Conservation (phyloP, 331 rosid genomes). For the Telfairia occidentalis region DNA sequence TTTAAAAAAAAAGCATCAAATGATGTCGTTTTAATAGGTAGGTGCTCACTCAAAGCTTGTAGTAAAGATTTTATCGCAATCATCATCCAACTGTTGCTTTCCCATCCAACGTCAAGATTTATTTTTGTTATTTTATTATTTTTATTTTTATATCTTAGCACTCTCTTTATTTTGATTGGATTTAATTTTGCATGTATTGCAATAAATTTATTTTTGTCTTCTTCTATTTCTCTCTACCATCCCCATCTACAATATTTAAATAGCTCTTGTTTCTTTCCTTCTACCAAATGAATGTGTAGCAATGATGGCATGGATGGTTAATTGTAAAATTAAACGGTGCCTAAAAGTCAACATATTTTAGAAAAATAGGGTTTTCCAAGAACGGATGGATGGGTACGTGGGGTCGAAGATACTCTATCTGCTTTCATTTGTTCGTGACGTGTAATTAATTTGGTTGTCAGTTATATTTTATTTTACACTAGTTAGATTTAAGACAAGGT, state of each 20-base stretch:
- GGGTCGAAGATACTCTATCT: neutral
- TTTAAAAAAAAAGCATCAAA: neutral
- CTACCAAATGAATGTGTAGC: neutral
- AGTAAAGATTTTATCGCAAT: neutral
- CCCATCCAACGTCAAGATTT: neutral
- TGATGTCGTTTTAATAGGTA: constrained; percentile 11
- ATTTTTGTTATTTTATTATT: neutral
- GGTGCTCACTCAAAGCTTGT: neutral
- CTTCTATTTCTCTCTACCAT: too few relatives aligned
- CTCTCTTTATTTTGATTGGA: too few relatives aligned
- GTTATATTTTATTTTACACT: too few relatives aligned
- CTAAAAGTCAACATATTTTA: neutral
- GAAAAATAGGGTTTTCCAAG: neutral
- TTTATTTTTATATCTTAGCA: too few relatives aligned
- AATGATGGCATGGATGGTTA: neutral
- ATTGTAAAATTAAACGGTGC: neutral
- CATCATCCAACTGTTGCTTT: constrained; percentile 8
- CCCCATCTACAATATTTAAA: neutral
- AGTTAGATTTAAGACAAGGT: too few relatives aligned
- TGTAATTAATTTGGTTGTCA: too few relatives aligned
- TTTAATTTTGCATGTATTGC: neutral
- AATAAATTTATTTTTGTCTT: neutral
- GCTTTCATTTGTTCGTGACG: neutral
- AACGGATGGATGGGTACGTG: neutral
- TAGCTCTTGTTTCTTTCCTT: neutral